Base-by-base conservation (phyloP, 768 basidiomycete genomes). In the Hericium alpestre region DNA sequence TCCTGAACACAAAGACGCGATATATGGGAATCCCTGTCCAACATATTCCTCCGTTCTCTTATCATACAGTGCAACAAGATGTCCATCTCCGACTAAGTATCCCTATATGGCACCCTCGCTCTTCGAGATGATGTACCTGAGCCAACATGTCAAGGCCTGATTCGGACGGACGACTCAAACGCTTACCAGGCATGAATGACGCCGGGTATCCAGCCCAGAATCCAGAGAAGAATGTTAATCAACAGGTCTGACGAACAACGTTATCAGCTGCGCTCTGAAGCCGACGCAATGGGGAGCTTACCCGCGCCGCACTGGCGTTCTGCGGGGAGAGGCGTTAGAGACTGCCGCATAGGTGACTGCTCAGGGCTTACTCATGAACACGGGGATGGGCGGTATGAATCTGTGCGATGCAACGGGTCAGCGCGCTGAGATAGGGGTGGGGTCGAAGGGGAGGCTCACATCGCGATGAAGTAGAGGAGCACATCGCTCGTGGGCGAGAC, bases 191-290 rank as follows among this genome's bases (percentile, higher is more conserved):
- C 73, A 40, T 76, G 74, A 18, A 76, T 53, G n/a, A 71, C 64
- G 46, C 73, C 75, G 3, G 75, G 76, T 20, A 76, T 71, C 74
- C 74, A 77, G 10, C 71, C 76, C 10, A 77, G 66, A 46, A 75
- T 65, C 67, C 71, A 75, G 11, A 77, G 66, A 0, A 68, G 63
- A 59, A 75, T 65, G 57, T 76, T 76, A 54, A 74, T 71, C 63
- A 64, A 66, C 53, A 74, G 54, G 37, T 74, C 72, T 72, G 54
- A 23, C 16, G 37, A 25, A 11, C 12, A 47, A 54, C 23, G n/a
- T 18, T 18, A 54, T 39, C 38, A 23, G 39, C 23, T 50, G 41
- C 49, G 3, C 27, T 6, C 2, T 20, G 13, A 2, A 10, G 23
- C 12, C 13, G 20, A 18, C 2, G 40, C 37, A 23, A 38, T 12